Percentiles rank a stretch among this genome's conserved stretches.
phyloP scores from a whole-genome alignment of 345 rosid species.

The Turritis glabra region DNA sequence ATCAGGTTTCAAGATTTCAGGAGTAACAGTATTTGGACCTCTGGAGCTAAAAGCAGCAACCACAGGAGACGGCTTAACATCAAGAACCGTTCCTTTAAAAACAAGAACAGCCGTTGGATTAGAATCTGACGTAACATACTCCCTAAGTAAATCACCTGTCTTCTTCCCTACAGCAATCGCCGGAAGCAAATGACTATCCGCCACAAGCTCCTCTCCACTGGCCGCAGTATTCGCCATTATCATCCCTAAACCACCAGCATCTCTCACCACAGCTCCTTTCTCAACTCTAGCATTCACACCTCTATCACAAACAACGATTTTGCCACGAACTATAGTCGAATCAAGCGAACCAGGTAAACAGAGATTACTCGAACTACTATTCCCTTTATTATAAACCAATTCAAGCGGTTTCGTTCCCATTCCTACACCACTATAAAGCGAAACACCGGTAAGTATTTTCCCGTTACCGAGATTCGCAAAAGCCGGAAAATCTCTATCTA shows the following conservation, averaged over 20 bases:
- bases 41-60: conserved; percentile 92
- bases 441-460: conserved; percentile 54
- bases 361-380: conserved; percentile 47
- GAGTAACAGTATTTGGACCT: conserved; percentile 77
- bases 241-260: conserved; percentile 90
- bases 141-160: conserved; percentile 58
- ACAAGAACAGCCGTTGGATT: conserved; percentile 58
- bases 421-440: conserved; percentile 70
- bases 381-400: conserved; percentile 55
- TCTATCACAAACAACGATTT: conserved; percentile 79
- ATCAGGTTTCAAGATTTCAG: conserved; percentile 85
- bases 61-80: conserved; percentile 71
- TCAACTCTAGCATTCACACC: conserved; percentile 75
- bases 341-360: conserved; percentile 79
- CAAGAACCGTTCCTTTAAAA: conserved; percentile 71
- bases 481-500: conserved; percentile 91
- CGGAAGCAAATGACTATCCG: conserved; percentile 81
- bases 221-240: conserved; percentile 67
- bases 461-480: conserved; percentile 56
- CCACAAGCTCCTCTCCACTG: conserved; percentile 76
- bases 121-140: conserved; percentile 44
- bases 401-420: conserved; percentile 56
- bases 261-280: conserved; percentile 75
- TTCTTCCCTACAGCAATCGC: conserved; percentile 70
- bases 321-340: conserved; percentile 57